phyloP scores from a whole-genome alignment of 176 grass and related monocot genomes.

The Themeda triandra region DNA sequence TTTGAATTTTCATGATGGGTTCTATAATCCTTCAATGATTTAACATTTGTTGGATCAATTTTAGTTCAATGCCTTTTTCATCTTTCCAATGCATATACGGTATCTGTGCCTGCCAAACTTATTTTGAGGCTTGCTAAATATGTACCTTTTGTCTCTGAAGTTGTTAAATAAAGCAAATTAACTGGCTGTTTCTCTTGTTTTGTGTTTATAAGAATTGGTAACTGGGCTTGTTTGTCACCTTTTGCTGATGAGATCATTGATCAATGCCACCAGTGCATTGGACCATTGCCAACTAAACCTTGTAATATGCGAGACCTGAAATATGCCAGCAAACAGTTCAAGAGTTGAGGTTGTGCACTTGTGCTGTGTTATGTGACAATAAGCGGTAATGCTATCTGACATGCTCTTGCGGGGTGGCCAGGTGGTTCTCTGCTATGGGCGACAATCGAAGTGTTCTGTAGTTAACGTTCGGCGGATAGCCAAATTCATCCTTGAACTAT shows the following conservation, averaged over 20 bases:
- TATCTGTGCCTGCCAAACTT: constrained; percentile 31
- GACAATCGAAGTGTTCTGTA: background rate
- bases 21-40: constrained; percentile 17
- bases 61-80: background rate
- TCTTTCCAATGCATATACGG: constrained; percentile 19
- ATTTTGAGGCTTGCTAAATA: constrained; percentile 16
- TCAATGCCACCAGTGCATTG: background rate
- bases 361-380: too few species aligned
- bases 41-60: constrained; percentile 30
- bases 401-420: too few species aligned
- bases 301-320: background rate
- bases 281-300: background rate
- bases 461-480: too few species aligned
- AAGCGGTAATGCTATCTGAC: too few species aligned
- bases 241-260: background rate
- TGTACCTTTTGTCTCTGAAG: constrained; percentile 3
- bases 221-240: background rate
- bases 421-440: background rate
- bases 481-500: too few species aligned
- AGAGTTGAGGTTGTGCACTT: too few species aligned
- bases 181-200: background rate
- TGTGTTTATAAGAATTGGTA: background rate
- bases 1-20: constrained; percentile 9
- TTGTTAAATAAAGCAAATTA: constrained; percentile 50
- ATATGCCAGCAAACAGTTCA: too few species aligned